Evolutionary conservation across 768 basidiomycete species (phyloP), one percentile per base, ranked within the genome.

Genomic region (Lactifluus piperatus): DNA sequence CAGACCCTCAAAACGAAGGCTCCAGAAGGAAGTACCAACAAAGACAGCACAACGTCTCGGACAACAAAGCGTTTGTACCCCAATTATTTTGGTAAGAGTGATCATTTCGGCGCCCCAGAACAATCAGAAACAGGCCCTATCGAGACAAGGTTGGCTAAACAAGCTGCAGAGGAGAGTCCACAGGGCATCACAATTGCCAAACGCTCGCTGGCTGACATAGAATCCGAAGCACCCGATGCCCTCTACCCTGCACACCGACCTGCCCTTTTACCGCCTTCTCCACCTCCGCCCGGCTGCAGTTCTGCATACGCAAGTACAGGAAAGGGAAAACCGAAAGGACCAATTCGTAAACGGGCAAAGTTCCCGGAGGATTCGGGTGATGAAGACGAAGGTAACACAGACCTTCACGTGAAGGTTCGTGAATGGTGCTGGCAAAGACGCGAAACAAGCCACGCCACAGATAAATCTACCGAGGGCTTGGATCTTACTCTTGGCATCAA

Each of bases 191-290:
- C 57, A 29, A 16, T 27, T 44, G 37, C 41, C 11, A 59, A 64
- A 58, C 45, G 57, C 27, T 36, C 62, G 6, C 36, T 56, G 37
- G 47, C 55, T 44, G 54, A 46, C 53, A 51, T 37, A 45, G 54
- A 29, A 24, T 45, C 50, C 24, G 51, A 51, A 37, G 39, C 48
- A 56, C 43, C 56, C 64, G 34, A 63, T 55, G 29, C 52, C 56
- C 26, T 61, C 37, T 48, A 69, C 49, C 67, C 66, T 50, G 22
- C 7, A 41, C 71, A 52, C 54, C 32, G 53, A 37, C 57, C 62
- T 22, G 54, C 66, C 27, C 77, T 87, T 49, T 68, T 88, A 53
- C 84, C 85, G 7, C 86, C 86, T 18, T 86, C 88, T 18, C 87
- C 87, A n/a, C 82, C 84, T 18, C 77, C 78, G 3, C 71, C 64